A percentile compares a stretch with the other conserved stretches of the same genome.
Evolutionary conservation across 257 asterid species (phyloP).

Genomic region (Przewalskia tangutica): DNA sequence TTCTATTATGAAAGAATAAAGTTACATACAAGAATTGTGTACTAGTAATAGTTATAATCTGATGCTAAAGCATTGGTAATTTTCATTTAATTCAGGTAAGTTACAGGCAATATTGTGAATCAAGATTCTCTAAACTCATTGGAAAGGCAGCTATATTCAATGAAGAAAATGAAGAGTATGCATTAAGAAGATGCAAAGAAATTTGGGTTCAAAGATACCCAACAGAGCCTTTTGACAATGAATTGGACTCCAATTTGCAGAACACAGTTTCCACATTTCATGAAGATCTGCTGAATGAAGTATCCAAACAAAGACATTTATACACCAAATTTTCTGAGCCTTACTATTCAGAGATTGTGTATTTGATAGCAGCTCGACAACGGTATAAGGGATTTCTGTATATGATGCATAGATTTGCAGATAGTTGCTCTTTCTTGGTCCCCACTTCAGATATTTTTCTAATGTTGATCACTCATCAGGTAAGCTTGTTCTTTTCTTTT

Average conservation of each 20-base stretch:
- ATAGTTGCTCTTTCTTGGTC: conserved; percentile 43
- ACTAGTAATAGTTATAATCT: background rate
- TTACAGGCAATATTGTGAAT: conserved; percentile 65
- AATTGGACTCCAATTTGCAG: conserved; percentile 18
- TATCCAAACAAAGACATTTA: conserved; percentile 38
- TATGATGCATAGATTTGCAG: conserved; percentile 48
- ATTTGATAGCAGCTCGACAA: conserved; percentile 69
- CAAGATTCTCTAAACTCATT: conserved; percentile 62
- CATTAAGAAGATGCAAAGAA: conserved; percentile 64
- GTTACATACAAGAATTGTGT: background rate
- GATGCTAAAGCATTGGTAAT: background rate
- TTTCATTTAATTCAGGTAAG: conserved; percentile 31
- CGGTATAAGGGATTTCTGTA: conserved; percentile 63
- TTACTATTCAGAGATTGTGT: conserved; percentile 56
- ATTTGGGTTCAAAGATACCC: conserved; percentile 60
- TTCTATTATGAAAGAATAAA: background rate
- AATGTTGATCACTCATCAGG: conserved; percentile 88
- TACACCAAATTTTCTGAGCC: conserved; percentile 49
- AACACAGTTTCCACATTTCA: conserved; percentile 3
- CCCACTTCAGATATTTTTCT: conserved; percentile 80
- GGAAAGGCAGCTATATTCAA: conserved; percentile 68
- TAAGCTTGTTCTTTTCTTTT: background rate
- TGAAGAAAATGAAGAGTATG: conserved; percentile 78
- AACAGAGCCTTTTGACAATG: conserved; percentile 69
- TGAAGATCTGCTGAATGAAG: conserved; percentile 48